Evolutionary conservation across 148 eudicot genomes (phyloP).

Genomic region (Vaccinium vitisidaea): DNA sequence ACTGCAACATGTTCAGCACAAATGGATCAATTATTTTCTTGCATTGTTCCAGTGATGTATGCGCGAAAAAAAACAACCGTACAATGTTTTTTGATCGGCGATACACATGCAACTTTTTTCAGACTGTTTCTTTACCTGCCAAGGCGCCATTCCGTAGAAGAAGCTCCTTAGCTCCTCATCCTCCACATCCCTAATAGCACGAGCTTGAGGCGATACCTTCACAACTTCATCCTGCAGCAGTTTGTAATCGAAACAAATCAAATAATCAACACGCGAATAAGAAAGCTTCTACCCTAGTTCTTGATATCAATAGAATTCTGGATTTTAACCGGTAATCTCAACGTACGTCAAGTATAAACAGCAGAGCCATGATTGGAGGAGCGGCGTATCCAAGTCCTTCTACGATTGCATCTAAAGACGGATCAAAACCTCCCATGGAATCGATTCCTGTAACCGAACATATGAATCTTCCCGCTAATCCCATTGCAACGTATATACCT

Average conservation of each 20-base stretch:
- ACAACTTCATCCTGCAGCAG: constrained; percentile 90
- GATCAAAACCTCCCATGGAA: constrained; percentile 69
- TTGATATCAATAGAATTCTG: not conserved
- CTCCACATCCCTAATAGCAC: constrained; percentile 97
- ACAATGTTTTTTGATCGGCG: too few relatives aligned
- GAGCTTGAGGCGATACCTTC: constrained; percentile 96
- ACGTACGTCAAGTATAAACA: constrained; percentile 89
- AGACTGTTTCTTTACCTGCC: constrained; percentile 65
- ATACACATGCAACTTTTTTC: not conserved
- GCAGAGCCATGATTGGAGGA: constrained; percentile 97
- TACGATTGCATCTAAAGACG: constrained; percentile 71
- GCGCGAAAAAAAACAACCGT: not conserved
- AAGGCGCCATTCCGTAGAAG: constrained; percentile 95
- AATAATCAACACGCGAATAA: not conserved
- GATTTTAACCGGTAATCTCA: not conserved
- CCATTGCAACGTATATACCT: constrained; percentile 99
- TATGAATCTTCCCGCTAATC: constrained; percentile 79
- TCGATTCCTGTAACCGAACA: constrained; percentile 78
- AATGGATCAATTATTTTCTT: constrained; percentile 15
- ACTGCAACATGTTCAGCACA: constrained; percentile 43
- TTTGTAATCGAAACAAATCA: not conserved
- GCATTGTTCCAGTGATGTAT: not conserved
- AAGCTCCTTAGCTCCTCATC: constrained; percentile 95
- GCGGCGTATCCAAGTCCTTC: constrained; percentile 95
- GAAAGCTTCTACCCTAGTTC: not conserved